Base-by-base conservation (phyloP, 805 yeast genomes). In the Candida pseudofarinosa region DNA sequence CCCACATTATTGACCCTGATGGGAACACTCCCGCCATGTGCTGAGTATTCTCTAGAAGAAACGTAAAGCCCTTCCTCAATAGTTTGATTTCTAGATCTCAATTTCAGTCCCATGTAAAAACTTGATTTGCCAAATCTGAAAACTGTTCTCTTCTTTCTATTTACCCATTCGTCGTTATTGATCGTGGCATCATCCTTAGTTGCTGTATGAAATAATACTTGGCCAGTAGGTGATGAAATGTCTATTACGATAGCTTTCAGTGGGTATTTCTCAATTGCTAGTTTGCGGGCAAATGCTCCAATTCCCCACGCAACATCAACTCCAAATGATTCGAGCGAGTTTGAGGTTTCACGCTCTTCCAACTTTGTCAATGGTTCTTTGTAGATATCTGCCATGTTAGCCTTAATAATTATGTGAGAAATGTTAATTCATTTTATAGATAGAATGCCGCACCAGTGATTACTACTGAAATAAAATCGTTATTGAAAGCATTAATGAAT, bases 11-110 rank as follows among this genome's bases (percentile, higher is more conserved):
- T 54, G 15, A 74, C 49, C 44, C 65, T 66, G 26, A 79, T 59
- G 8, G 83, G 82, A 39, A 79, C 69, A 28, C 76, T 71, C 41
- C 85, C 85, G 18, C 85, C 85, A 49, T 76, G 80, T 23, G 67
- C 58, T 7, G 80, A 79, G 50, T 67, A 78, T 10, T 73, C 77
- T 15, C 50, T 50, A 7, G 71, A 60, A 20, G 71, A 67, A 15
- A 76, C 58, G 41, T 65, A 70, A 33, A 59, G 58, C 3, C 65
- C 69, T 26, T 58, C 60, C 34, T 69, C 74, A 2, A 69, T 42
- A 5, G 73, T 60, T 39, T 65, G 59, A 2, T 60, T 61, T 44
- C 63, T 69, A 1, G 39, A 41, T 18, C 63, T 62, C 43, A 73
- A 59, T 51, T 71, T 72, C 37, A 62, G 62, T 4, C 81, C 79